Evolutionary conservation across 176 grass and related monocot genomes (phyloP).

Genomic region (Oryza australiensis): DNA sequence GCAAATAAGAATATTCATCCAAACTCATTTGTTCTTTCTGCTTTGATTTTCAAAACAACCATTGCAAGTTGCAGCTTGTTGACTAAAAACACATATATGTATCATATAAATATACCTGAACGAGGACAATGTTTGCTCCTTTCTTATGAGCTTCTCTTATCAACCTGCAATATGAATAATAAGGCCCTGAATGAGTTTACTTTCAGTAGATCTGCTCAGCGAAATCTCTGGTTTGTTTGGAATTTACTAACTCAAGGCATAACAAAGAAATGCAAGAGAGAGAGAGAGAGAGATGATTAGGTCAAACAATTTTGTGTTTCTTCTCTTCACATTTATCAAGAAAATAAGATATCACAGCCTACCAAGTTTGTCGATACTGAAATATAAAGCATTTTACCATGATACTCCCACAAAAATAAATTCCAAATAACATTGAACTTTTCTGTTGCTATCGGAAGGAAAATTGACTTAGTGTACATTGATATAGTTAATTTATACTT

Average conservation of each 20-base stretch:
- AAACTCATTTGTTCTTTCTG: neutral
- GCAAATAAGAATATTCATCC: neutral
- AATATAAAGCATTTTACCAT: neutral
- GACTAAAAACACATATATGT: constrained; percentile 1
- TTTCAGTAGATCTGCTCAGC: neutral
- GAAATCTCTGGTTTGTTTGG: neutral
- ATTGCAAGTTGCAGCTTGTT: neutral
- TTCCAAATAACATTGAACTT: neutral
- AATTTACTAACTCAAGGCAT: neutral
- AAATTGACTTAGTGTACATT: neutral
- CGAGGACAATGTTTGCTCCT: constrained; percentile 81
- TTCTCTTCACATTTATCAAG: neutral
- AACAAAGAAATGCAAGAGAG: neutral
- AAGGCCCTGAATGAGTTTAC: neutral
- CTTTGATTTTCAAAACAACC: constrained; percentile 1
- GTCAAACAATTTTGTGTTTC: neutral
- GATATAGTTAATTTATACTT: neutral
- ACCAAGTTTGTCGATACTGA: neutral
- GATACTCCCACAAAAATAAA: neutral
- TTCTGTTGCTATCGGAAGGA: neutral
- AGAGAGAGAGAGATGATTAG: neutral
- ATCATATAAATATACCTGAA: constrained; percentile 59
- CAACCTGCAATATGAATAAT: constrained; percentile 56
- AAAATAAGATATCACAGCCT: neutral
- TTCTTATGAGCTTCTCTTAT: constrained; percentile 90